A percentile compares a stretch with the other conserved stretches of the same genome.
These are phyloP conservation scores for Mycena haematopus DNA, from an alignment of 768 basidiomycete genomes.

Conservation along the genomic window DNA sequence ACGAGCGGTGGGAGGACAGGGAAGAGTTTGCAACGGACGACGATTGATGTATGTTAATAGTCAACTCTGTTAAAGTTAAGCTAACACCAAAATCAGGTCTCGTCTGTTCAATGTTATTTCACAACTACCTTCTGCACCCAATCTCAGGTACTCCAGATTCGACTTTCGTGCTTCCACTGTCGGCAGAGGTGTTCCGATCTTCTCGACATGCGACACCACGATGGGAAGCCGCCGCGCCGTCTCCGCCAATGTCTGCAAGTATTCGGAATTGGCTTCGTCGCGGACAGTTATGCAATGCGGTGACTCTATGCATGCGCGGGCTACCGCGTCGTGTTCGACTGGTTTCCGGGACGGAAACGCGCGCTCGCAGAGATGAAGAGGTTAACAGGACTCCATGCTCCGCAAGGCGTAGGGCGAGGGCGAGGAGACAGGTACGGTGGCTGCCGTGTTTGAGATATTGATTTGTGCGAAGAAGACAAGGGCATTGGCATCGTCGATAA, in stretches of 20 bases:
- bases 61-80: background rate
- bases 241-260: conserved; percentile 14
- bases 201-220: conserved; percentile 20
- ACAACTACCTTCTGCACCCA: conserved; percentile 20
- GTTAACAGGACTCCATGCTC: conserved; percentile 21
- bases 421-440: conserved; percentile 26
- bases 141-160: conserved; percentile 10
- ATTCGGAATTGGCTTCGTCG: background rate
- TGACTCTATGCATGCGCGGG: conserved; percentile 14
- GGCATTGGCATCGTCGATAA: conserved; percentile 8
- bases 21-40: conserved; percentile 1
- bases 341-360: conserved; percentile 29
- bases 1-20: conserved; percentile 26
- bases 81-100: background rate
- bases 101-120: conserved; percentile 19
- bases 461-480: conserved; percentile 23
- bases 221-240: conserved; percentile 24
- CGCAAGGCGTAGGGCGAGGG: conserved; percentile 13
- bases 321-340: conserved; percentile 22
- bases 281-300: conserved; percentile 10
- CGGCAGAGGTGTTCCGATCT: conserved; percentile 9
- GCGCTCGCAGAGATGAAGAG: conserved; percentile 24
- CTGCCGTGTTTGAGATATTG: conserved; percentile 27
- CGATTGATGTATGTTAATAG: background rate
- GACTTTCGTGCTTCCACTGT: background rate